Evolutionary conservation across 306 rosid genomes (phyloP), one percentile per base, ranked within the genome.

Genomic region (Leucaena leucocephala): DNA sequence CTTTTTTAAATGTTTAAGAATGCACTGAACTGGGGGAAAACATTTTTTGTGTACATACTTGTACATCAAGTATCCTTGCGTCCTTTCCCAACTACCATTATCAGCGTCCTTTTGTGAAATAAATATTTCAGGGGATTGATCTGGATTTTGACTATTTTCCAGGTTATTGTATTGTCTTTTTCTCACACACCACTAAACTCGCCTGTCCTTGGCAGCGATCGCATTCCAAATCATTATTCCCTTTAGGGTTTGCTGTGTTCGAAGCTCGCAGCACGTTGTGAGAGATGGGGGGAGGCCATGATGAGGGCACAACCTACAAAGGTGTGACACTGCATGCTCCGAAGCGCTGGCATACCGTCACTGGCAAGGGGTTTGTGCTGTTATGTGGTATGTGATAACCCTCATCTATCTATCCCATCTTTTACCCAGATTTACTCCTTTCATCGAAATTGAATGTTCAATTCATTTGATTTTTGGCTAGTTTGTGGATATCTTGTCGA

Each of bases 261-360:
- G 72, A 42, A 34, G 17, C 11, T 63, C 19, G 43, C 36, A 62
- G 68, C 13, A 21, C 68, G 49, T 9, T 4, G 49, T 8, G 48
- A 74, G 38, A 78, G 14, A 77, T 84, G 84, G 80, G 70, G 1
- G 88, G 86, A n/a, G 88, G 88, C 69, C 86, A 85, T 7, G 86
- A 81, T 2, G 81, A 27, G 1, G 16, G 88, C 68, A 79, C 77
- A 5, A 82, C 84, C 43, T 82, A 79, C 84, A 85, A 79, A 70
- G 88, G 88, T 39, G 7, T 85, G 4, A 85, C 88, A 5, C 57
- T 85, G 35, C 88, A 85, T 68, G 71, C 52, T 2, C 88, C 88
- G 0, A 94, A 92, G 81, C 96, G 98, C 35, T 94, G 98, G 97
- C 98, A 94, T 77, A 35, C 16, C 27, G 27, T 27, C 27, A 27